Conservation (phyloP, 768 basidiomycete species). For the Infundibulicybe gibba region DNA sequence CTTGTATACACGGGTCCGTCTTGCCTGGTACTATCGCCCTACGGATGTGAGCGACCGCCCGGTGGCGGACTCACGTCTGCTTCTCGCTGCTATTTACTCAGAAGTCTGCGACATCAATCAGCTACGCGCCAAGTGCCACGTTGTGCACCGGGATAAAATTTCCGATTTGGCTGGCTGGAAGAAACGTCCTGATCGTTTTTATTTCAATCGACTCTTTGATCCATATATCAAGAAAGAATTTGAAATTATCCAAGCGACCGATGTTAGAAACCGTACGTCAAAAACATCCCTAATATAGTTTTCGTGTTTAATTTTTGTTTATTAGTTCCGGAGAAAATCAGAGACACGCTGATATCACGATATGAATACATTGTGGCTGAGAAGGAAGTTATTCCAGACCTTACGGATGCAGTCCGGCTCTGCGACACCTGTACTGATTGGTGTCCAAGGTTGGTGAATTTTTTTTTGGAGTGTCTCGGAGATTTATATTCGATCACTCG, state of each 20-base stretch:
- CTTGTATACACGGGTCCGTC: constrained; percentile 76
- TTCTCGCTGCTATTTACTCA: constrained; percentile 94
- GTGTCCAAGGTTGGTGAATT: constrained; percentile 74
- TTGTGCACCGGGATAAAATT: constrained; percentile 94
- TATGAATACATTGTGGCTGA: constrained; percentile 97
- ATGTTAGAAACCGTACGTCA: constrained; percentile 83
- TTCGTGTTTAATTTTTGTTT: constrained; percentile 18
- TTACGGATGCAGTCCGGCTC: constrained; percentile 80
- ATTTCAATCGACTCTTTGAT: constrained; percentile 94
- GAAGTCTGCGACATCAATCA: constrained; percentile 95
- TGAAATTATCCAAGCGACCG: constrained; percentile 85
- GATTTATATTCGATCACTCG: constrained; percentile 16
- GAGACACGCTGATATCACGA: constrained; percentile 69
- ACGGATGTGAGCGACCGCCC: constrained; percentile 92
- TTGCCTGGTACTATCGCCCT: constrained; percentile 97
- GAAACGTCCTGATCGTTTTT: constrained; percentile 91
- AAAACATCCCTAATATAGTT: constrained; percentile 9
- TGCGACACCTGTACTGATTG: constrained; percentile 86
- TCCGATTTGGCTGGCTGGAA: constrained; percentile 92
- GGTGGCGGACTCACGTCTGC: constrained; percentile 85
- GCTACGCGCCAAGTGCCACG: constrained; percentile 89
- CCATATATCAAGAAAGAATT: constrained; percentile 98
- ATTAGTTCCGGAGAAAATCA: constrained; percentile 78
- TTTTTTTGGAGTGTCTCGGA: constrained; percentile 3
- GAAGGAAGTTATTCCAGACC: constrained; percentile 87